These are phyloP conservation scores for Bocquillonia castaneifolia DNA, from an alignment of 441 rosid genomes.

Conservation along the genomic window DNA sequence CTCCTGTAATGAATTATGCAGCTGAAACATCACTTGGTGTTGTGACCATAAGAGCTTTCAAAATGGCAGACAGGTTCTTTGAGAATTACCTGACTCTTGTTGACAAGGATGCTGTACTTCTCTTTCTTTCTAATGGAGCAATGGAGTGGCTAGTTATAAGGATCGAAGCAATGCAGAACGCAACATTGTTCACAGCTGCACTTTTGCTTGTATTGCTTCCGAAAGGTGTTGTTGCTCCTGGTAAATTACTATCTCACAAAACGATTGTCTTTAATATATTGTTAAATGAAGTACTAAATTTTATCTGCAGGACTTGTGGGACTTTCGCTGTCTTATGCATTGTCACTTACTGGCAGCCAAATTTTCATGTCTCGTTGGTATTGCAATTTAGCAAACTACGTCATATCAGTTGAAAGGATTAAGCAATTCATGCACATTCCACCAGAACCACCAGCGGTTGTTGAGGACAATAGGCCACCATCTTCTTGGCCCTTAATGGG, in stretches of 20 bases:
- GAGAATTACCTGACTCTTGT: constrained; percentile 52
- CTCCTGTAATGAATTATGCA: constrained; percentile 79
- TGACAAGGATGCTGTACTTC: constrained; percentile 64
- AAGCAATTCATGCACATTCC: constrained; percentile 81
- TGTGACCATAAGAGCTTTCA: constrained; percentile 77
- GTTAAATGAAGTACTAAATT: neutral
- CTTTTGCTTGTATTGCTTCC: constrained; percentile 69
- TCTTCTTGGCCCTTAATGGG: constrained; percentile 72
- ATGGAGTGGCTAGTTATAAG: constrained; percentile 78
- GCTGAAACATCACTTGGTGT: constrained; percentile 80
- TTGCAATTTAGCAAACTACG: constrained; percentile 65
- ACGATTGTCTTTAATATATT: neutral
- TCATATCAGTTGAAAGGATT: constrained; percentile 75
- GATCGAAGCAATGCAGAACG: constrained; percentile 59
- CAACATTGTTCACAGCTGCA: constrained; percentile 67
- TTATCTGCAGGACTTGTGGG: constrained; percentile 67
- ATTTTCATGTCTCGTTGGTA: constrained; percentile 63
- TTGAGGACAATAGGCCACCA: constrained; percentile 56
- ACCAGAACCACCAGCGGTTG: constrained; percentile 61
- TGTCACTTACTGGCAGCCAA: constrained; percentile 55
- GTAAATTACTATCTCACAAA: constrained; percentile 23
- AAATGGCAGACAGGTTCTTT: constrained; percentile 57
- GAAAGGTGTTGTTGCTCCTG: constrained; percentile 62
- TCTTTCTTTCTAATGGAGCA: constrained; percentile 63
- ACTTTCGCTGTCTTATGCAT: constrained; percentile 79